Evolutionary conservation across 2,329 filamentous ascomycete species (phyloP), one percentile per base, ranked within the genome.

Genomic region (Penicillium sp.): DNA sequence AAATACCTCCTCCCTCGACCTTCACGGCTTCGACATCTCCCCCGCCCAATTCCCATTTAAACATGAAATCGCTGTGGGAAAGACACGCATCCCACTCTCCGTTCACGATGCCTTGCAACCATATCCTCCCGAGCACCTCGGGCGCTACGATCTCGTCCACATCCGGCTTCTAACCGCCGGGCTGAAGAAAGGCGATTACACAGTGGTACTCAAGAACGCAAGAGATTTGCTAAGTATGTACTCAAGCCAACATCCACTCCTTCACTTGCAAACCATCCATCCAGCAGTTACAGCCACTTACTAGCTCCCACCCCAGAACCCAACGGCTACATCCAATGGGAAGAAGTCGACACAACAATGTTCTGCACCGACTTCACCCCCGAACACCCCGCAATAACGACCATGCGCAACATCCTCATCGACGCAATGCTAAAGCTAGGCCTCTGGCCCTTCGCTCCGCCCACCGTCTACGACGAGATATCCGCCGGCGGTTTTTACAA

Each of bases 21-120:
- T 67, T 13, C 68, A 71, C 18, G 70, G 69, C 36, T 73, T 74
- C 53, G 73, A 73, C 50, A 70, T 74, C 37, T 75, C 72, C 13
- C 35, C 61, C 2, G 60, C 60, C 4, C 73, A 74, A 27, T 73
- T 68, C 52, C 68, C 69, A 22, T 47, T 58, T 0, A 44, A 19
- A 4, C 40, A 58, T 35, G 55, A 64, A 41, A 55, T 68, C 27
- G 24, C 49, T 1, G 64, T 68, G 2, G 40, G 33, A 43, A 46
- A 46, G 2, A 39, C 14, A 33, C 36, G 33, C 6, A 64, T 64
- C 7, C 27, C 27, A 41, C 31, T 64, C 10, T 57, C 41, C 13
- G 60, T 69, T 2, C 70, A 73, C 10, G 62, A 74, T 37, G 60
- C 62, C 41, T 65, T 69, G 2, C 35, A 64, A 5, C 69, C 70